A percentile compares a stretch with the other conserved stretches of the same genome.
Evolutionary conservation across 768 basidiomycete genomes (phyloP).

Genomic region (Russula abietina): DNA sequence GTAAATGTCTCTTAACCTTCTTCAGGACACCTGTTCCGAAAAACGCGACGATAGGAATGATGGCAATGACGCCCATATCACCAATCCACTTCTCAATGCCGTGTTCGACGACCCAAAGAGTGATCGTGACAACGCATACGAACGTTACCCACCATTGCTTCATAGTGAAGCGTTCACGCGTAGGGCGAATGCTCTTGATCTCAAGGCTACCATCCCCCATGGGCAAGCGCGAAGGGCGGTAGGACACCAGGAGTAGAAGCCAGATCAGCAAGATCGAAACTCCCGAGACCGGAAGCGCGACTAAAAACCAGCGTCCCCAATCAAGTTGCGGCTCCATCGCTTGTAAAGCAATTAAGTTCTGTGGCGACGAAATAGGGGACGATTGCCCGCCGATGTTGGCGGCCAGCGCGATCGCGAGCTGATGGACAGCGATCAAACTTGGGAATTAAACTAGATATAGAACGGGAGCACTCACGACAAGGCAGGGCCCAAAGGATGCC

Average conservation of each 20-base stretch:
- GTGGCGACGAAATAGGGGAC: constrained; percentile 95
- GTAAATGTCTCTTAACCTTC: constrained; percentile 53
- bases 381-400: constrained; percentile 97
- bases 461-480: constrained; percentile 63
- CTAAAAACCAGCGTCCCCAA: constrained; percentile 92
- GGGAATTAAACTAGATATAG: not conserved
- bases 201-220: constrained; percentile 72
- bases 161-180: constrained; percentile 69
- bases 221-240: constrained; percentile 64
- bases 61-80: constrained; percentile 96
- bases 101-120: constrained; percentile 84
- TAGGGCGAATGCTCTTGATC: constrained; percentile 80
- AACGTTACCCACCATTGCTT: constrained; percentile 89
- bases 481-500: constrained; percentile 80
- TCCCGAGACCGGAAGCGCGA: constrained; percentile 85
- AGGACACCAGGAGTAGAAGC: constrained; percentile 79
- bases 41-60: constrained; percentile 88
- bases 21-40: constrained; percentile 90
- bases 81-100: constrained; percentile 70
- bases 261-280: constrained; percentile 88
- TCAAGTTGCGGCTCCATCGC: constrained; percentile 80
- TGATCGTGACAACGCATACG: constrained; percentile 81
- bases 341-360: constrained; percentile 90
- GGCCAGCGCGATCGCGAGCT: constrained; percentile 96
- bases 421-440: not conserved